These are phyloP conservation scores for Colletotrichum australisinense DNA, from an alignment of 2,329 filamentous ascomycete species.

Conservation along the genomic window DNA sequence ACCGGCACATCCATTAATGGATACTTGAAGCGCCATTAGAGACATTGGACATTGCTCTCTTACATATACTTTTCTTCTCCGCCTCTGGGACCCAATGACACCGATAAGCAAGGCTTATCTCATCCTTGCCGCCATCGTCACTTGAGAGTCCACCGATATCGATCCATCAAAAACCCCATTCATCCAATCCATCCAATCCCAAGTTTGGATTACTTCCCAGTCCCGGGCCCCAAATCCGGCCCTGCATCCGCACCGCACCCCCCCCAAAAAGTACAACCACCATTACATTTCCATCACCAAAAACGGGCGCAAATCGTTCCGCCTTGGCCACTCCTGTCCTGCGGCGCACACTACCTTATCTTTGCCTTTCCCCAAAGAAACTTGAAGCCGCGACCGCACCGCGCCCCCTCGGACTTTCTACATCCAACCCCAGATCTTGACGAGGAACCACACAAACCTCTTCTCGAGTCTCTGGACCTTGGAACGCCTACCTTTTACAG, in stretches of 20 bases:
- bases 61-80: conserved; percentile 29
- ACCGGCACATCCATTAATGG: conserved; percentile 15
- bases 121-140: conserved; percentile 63
- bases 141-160: conserved; percentile 52
- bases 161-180: conserved; percentile 28
- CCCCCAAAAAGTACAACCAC: conserved; percentile 9
- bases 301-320: conserved; percentile 36
- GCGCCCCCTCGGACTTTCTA: conserved; percentile 21
- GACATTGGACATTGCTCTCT: conserved; percentile 30
- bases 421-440: conserved; percentile 23
- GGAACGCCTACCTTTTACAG: no score
- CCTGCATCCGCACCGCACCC: conserved; percentile 19
- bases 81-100: conserved; percentile 59
- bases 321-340: conserved; percentile 30
- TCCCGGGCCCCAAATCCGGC: conserved; percentile 21
- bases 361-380: conserved; percentile 7
- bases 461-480: no score
- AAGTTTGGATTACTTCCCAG: conserved; percentile 29
- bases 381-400: not conserved
- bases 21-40: conserved; percentile 14
- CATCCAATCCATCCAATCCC: conserved; percentile 31
- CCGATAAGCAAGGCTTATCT: conserved; percentile 70
- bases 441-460: not conserved
- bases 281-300: conserved; percentile 32
- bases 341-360: conserved; percentile 31